These are phyloP conservation scores for Aphanomyces euteiches DNA, from an alignment of 352 stramenopile genomes.

Conservation along the genomic window DNA sequence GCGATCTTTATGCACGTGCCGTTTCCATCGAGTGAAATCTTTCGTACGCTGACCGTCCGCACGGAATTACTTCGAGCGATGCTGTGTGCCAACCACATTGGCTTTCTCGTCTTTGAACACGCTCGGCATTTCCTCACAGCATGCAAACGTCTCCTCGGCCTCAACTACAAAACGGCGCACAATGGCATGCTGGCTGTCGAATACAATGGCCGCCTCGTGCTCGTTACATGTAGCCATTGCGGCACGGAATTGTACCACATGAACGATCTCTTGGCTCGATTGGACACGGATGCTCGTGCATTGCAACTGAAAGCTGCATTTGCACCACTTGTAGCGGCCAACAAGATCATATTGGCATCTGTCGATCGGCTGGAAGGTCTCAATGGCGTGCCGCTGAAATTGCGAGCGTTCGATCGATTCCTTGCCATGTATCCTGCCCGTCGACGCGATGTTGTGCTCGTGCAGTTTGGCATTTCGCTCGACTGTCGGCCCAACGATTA, in stretches of 20 bases:
- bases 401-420: constrained; percentile 95
- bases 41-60: constrained; percentile 89
- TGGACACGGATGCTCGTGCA: constrained; percentile 41
- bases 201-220: constrained; percentile 95
- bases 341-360: constrained; percentile 76
- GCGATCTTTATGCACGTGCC: constrained; percentile 97
- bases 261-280: constrained; percentile 39
- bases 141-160: constrained; percentile 91
- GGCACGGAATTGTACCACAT: constrained; percentile 89
- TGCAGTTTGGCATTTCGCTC: constrained; percentile 69
- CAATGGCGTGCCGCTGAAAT: constrained; percentile 94
- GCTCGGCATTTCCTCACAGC: constrained; percentile 89
- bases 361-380: constrained; percentile 95
- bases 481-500: constrained; percentile 91
- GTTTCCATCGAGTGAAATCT: constrained; percentile 98
- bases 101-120: constrained; percentile 93
- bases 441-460: constrained; percentile 59
- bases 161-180: constrained; percentile 89
- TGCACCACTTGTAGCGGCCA: constrained; percentile 9
- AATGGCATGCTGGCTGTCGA: constrained; percentile 90
- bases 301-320: constrained; percentile 30
- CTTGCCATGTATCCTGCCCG: constrained; percentile 83
- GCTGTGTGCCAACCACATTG: constrained; percentile 89
- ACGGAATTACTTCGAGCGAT: constrained; percentile 89
- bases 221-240: constrained; percentile 95